Base-by-base conservation (phyloP, 2,329 filamentous ascomycete genomes). In the Paraphoma chrysanthemicola region DNA sequence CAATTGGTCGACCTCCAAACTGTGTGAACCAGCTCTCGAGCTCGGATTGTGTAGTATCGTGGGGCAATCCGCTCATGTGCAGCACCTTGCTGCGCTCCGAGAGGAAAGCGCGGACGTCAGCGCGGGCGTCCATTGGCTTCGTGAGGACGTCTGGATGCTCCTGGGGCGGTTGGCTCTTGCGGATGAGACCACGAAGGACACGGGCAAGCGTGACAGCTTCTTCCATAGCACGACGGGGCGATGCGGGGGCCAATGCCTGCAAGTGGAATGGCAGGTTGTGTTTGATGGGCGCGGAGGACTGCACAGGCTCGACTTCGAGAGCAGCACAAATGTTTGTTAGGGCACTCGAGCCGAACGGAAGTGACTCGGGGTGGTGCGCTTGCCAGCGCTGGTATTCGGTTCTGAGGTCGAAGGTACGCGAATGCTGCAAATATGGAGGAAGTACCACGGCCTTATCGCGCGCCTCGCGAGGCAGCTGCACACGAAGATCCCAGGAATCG, bases 21-120 rank as follows among this genome's bases (percentile, higher is more conserved):
- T 99, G 95, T 30, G 95, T 99, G 76, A 98, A 99, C 95, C 95
- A 99, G 80, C 93, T 97, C 82, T 99, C 95, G 23, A 99, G 86
- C 81, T 99, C 95, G 3, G 94, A 98, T 80, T 99, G 95, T 1
- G 95, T 99, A 36, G 95, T 99, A 71, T 99, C 95, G 76, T 99
- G 95, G 44, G 95, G 95, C 50, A 99, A 85, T 47, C 95, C 95
- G 71, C 93, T 97, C 89, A 99, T 94, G 79, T 99, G 95, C 53
- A 99, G 86, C 39, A 99, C 94, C 81, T 99, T 99, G 83, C 93
- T 97, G 59, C 95, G 88, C 81, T 99, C 95, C 2, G 92, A 92
- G 54, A 99, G 82, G 81, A 99, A 99, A 51, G 95, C 95, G 67
- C 95, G 88, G 44, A 99, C 95, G 78, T 99, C 95, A 60, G 95